Conservation (phyloP, 495 filamentous ascomycete genomes). For the Penicillium paxilli region DNA sequence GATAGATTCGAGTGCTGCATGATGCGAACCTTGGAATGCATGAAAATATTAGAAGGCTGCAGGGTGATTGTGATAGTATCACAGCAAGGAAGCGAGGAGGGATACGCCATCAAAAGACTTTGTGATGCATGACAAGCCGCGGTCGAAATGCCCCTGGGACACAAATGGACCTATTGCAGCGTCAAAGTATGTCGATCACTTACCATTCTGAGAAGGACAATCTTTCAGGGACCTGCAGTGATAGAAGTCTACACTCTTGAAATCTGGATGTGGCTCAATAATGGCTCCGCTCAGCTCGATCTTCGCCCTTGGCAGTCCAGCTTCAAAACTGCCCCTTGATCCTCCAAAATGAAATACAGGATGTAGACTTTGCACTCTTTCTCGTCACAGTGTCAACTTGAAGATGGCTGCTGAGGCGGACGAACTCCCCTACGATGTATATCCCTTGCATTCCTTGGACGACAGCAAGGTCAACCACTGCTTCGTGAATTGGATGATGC, state of each 20-base stretch:
- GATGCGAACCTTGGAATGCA: no score
- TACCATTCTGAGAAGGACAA: background rate
- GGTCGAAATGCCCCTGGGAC: background rate
- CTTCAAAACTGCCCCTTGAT: background rate
- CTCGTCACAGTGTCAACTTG: background rate
- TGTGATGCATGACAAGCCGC: background rate
- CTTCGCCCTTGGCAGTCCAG: background rate
- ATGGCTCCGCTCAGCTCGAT: background rate
- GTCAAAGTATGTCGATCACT: background rate
- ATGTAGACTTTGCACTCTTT: background rate
- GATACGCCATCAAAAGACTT: background rate
- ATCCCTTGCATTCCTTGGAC: conserved; percentile 19
- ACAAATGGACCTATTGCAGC: background rate
- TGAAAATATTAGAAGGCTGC: no score
- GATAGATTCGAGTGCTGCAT: no score
- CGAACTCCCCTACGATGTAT: conserved; percentile 5
- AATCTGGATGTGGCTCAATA: background rate
- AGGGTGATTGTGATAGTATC: no score
- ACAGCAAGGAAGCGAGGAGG: background rate
- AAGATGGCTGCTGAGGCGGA: background rate
- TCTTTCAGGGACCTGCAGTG: background rate
- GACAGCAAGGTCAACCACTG: conserved; percentile 5
- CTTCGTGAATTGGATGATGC: conserved; percentile 23
- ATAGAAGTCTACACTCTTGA: background rate
- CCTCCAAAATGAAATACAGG: background rate